Percentiles rank a stretch among this genome's conserved stretches.
phyloP scores from a whole-genome alignment of 306 rosid genomes.

The Cicer judaicum region DNA sequence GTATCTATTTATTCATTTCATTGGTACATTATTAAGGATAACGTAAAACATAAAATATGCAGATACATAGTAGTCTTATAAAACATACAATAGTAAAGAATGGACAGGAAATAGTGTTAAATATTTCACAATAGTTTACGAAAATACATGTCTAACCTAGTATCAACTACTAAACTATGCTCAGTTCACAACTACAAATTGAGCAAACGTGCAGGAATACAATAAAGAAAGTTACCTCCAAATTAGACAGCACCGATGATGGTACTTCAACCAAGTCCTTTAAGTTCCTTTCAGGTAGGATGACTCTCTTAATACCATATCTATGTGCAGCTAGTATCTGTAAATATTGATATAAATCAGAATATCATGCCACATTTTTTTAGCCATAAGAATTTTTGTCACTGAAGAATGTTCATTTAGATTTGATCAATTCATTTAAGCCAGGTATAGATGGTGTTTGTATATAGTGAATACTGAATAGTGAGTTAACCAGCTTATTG shows the following conservation, averaged over 20 bases:
- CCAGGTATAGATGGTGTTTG: background rate
- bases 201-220: constrained; percentile 4
- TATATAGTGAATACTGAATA: background rate
- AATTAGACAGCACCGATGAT: constrained; percentile 68
- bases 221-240: constrained; percentile 70
- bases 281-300: constrained; percentile 91
- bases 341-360: constrained; percentile 39
- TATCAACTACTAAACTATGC: background rate
- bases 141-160: constrained; percentile 14
- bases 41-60: constrained; percentile 21
- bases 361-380: constrained; percentile 12
- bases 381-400: constrained; percentile 2
- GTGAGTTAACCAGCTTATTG: background rate
- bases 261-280: constrained; percentile 96
- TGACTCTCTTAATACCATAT: constrained; percentile 83
- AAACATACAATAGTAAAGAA: constrained; percentile 6
- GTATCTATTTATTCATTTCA: constrained; percentile 54
- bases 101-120: constrained; percentile 15
- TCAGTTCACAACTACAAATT: constrained; percentile 15
- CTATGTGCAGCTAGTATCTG: constrained; percentile 98
- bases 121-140: background rate
- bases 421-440: constrained; percentile 19
- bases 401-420: background rate
- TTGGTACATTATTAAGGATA: constrained; percentile 31
- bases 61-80: constrained; percentile 6